These are phyloP conservation scores for Solanum aculeatissimum DNA, from an alignment of 305 asterid species.

Conservation along the genomic window DNA sequence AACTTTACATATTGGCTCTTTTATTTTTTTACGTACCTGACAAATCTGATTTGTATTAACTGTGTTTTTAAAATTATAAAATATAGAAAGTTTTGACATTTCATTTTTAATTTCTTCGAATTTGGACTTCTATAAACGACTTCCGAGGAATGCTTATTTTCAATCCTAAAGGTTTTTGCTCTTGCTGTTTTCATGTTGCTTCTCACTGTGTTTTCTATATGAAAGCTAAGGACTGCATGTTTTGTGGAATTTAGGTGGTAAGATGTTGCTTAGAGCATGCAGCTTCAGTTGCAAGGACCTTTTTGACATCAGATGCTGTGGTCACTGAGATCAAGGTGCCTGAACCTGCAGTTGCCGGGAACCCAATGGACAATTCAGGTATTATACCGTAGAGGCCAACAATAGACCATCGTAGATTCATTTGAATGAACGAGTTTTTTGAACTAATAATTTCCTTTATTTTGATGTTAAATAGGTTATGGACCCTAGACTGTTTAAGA, in stretches of 20 bases:
- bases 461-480: background rate
- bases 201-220: background rate
- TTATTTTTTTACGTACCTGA: background rate
- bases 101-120: background rate
- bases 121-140: background rate
- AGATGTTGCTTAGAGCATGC: constrained; percentile 47
- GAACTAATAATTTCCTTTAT: background rate
- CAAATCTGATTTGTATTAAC: background rate
- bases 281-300: constrained; percentile 34
- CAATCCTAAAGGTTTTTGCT: background rate
- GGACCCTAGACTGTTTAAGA: background rate
- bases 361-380: constrained; percentile 44
- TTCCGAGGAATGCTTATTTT: background rate
- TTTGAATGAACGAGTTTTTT: background rate
- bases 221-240: background rate
- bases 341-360: constrained; percentile 18
- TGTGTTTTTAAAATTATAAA: background rate
- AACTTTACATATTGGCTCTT: background rate
- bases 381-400: background rate
- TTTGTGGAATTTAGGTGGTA: constrained; percentile 22
- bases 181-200: background rate
- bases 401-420: background rate
- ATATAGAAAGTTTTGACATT: background rate
- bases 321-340: constrained; percentile 34
- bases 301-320: constrained; percentile 36